Evolutionary conservation across 257 asterid genomes (phyloP), one percentile per base, ranked within the genome.

Genomic region (Nicotiana noctiflora): DNA sequence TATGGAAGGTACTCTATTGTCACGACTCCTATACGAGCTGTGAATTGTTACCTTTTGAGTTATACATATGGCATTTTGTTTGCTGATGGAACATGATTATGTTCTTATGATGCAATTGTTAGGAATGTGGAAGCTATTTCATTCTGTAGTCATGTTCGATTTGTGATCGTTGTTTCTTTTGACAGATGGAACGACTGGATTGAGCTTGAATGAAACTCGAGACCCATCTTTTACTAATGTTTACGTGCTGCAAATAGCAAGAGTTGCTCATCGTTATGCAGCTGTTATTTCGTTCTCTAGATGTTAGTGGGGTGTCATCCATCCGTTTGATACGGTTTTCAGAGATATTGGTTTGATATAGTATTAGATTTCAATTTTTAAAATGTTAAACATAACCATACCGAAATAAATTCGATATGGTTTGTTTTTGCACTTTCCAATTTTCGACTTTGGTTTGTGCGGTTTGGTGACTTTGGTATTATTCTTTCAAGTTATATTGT

Each of bases 1-100:
- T 95, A 79, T 94, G 99, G 99, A 95, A 95, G 98, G 98, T 95
- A 90, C 27, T 77, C 23, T 25, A n/a, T 49, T 23, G 61, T 23
- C 78, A 23, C 15, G 8, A 72, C 57, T 70, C 21, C 21, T 44
- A 8, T 23, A 23, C 1, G 21, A 72, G 23, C 60, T 3, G 40
- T 46, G 78, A 19, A 72, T 14, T 19, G 57, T 44, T 40, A 6
- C 32, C 12, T 11, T 44, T n/a, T 72, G 37, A 14, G 46, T 72
- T 46, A 72, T 46, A 46, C 23, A 56, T 19, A 72, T 2, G 37
- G 59, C 78, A 23, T 72, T 72, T 14, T 21, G 19, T 0, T 40
- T 40, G 77, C 12, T 70, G 77, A 12, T 40, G 13, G n/a, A 37
- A 68, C 59, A 70, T 46, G 76, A 68, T 29, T 63, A 63, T 63